phyloP scores from a whole-genome alignment of 1,139 yeast genomes.

The Hyphopichia burtonii region DNA sequence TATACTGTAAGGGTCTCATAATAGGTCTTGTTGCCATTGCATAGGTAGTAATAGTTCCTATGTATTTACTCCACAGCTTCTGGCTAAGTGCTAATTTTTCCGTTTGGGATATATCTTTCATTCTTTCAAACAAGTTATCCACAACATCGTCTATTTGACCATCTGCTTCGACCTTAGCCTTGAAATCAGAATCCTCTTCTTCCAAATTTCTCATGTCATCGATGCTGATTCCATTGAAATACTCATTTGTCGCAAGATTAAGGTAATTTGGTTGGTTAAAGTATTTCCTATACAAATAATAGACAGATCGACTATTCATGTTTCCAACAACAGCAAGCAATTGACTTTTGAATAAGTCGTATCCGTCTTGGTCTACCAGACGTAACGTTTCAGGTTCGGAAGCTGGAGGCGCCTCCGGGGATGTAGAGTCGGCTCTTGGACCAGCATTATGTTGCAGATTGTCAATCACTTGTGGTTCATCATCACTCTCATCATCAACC shows the following conservation, averaged over 20 bases:
- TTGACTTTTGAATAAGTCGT: slow-evolving; percentile 4
- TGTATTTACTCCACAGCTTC: slow-evolving; percentile 34
- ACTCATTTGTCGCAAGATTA: slow-evolving; percentile 28
- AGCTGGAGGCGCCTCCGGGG: too few relatives aligned
- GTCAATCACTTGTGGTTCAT: neutral
- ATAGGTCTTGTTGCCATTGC: slow-evolving; percentile 88
- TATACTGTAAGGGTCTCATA: slow-evolving; percentile 47
- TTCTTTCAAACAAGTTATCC: slow-evolving; percentile 13
- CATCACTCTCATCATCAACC: slow-evolving; percentile 1
- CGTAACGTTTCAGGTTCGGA: neutral
- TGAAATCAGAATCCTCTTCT: neutral
- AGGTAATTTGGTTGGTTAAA: slow-evolving; percentile 21
- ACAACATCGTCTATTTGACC: slow-evolving; percentile 6
- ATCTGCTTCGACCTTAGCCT: slow-evolving; percentile 3
- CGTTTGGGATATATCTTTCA: slow-evolving; percentile 12
- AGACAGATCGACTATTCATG: neutral
- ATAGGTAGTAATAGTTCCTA: slow-evolving; percentile 71
- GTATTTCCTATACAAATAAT: slow-evolving; percentile 21
- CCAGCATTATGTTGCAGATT: too few relatives aligned
- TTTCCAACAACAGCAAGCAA: slow-evolving; percentile 1
- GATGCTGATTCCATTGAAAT: slow-evolving; percentile 15
- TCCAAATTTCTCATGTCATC: neutral
- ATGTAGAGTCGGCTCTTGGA: too few relatives aligned
- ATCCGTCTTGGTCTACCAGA: neutral
- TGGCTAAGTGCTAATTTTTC: slow-evolving; percentile 13